A percentile compares a stretch with the other conserved stretches of the same genome.
Conservation (phyloP, 495 filamentous ascomycete species). For the Apiosordaria backusii region DNA sequence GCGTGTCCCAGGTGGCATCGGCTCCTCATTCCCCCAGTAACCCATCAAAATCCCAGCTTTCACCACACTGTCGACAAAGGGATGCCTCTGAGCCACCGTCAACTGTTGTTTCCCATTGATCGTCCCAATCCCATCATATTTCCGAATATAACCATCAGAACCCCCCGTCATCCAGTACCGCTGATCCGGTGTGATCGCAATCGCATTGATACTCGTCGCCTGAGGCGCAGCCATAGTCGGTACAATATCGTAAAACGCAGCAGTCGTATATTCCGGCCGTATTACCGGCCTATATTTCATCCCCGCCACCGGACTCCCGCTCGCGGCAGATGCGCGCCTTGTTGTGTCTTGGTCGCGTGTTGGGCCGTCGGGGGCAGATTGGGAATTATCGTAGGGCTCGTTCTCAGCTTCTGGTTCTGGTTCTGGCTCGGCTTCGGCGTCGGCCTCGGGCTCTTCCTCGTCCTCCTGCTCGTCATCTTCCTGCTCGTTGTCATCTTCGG, state of each 20-base stretch:
- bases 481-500: slow-evolving; percentile 55
- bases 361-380: slow-evolving; percentile 35
- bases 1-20: slow-evolving; percentile 38
- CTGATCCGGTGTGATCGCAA: slow-evolving; percentile 90
- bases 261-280: slow-evolving; percentile 75
- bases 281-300: slow-evolving; percentile 58
- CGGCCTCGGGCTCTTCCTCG: slow-evolving; percentile 40
- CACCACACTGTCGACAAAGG: slow-evolving; percentile 94
- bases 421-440: slow-evolving; percentile 19
- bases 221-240: slow-evolving; percentile 96
- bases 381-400: slow-evolving; percentile 28
- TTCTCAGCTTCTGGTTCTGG: slow-evolving; percentile 20
- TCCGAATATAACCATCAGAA: slow-evolving; percentile 88
- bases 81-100: slow-evolving; percentile 93
- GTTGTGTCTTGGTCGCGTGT: slow-evolving; percentile 11
- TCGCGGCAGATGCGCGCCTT: slow-evolving; percentile 43
- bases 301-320: slow-evolving; percentile 35
- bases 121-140: slow-evolving; percentile 92
- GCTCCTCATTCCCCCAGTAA: slow-evolving; percentile 89
- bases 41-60: slow-evolving; percentile 90
- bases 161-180: slow-evolving; percentile 93
- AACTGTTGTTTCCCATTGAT: slow-evolving; percentile 91
- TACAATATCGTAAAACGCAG: slow-evolving; percentile 89
- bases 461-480: slow-evolving; percentile 61
- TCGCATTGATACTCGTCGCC: slow-evolving; percentile 90